These are phyloP conservation scores for Paracamarosporium sp. DNA, from an alignment of 2,329 filamentous ascomycete genomes.

Conservation along the genomic window DNA sequence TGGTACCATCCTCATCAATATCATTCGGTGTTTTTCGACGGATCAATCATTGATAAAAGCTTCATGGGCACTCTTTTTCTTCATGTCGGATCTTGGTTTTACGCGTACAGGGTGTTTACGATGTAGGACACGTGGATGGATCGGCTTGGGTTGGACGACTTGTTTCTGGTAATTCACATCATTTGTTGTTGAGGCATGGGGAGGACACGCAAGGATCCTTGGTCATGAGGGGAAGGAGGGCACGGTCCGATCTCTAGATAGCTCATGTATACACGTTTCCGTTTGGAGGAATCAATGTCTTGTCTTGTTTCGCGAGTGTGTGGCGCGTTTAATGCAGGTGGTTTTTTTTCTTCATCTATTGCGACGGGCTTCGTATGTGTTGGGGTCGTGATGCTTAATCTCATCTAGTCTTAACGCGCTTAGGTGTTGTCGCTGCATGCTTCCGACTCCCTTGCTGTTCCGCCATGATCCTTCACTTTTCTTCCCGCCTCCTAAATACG, in stretches of 20 bases:
- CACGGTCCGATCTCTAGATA: neutral
- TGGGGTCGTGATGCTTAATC: no score
- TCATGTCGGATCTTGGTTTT: neutral
- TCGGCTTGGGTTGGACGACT: neutral
- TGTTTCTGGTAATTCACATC: neutral
- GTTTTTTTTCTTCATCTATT: neutral
- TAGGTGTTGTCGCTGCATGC: no score
- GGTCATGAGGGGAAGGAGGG: neutral
- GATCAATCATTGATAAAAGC: slow-evolving; percentile 5
- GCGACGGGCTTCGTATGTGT: neutral
- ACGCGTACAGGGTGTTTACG: neutral
- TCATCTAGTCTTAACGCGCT: no score
- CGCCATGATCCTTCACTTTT: no score
- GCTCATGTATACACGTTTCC: neutral
- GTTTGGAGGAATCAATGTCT: neutral
- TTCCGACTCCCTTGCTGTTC: no score
- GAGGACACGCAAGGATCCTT: neutral
- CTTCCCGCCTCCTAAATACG: no score
- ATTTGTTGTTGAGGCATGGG: neutral
- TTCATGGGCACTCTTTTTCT: neutral
- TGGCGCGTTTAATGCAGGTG: neutral
- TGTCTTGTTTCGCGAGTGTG: neutral
- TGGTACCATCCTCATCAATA: neutral
- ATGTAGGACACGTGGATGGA: neutral
- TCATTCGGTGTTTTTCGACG: neutral